These are phyloP conservation scores for Rhizophagus prolifer DNA, from an alignment of 192 early-diverging fungal species.

Conservation along the genomic window DNA sequence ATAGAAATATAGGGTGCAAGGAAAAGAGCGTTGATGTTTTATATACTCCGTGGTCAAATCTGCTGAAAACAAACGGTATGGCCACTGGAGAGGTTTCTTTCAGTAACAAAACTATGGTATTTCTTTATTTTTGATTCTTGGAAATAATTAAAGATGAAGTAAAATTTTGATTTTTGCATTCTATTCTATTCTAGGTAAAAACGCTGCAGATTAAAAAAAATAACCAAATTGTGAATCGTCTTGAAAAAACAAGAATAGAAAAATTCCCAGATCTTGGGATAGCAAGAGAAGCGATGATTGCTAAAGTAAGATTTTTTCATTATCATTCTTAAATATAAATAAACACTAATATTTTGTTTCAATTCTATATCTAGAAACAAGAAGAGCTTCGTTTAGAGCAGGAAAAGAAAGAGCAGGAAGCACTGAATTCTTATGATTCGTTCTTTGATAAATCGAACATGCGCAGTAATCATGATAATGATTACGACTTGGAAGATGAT, in stretches of 20 bases:
- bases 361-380: constrained; percentile 36
- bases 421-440: constrained; percentile 49
- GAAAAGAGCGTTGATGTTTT: constrained; percentile 88
- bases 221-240: constrained; percentile 87
- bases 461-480: constrained; percentile 53
- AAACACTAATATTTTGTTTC: background rate
- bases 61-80: constrained; percentile 92
- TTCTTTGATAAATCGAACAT: constrained; percentile 54
- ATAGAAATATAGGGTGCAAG: constrained; percentile 69
- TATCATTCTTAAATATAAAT: background rate
- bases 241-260: constrained; percentile 92
- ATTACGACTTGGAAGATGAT: constrained; percentile 60
- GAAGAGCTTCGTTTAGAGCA: constrained; percentile 40
- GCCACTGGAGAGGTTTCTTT: constrained; percentile 96
- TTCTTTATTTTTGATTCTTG: background rate
- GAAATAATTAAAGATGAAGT: background rate
- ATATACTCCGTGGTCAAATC: constrained; percentile 90
- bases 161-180: constrained; percentile 2
- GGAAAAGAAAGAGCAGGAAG: constrained; percentile 40
- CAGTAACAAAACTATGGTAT: constrained; percentile 63
- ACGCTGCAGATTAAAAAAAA: constrained; percentile 72
- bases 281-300: constrained; percentile 32
- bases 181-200: constrained; percentile 61
- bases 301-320: constrained; percentile 32
- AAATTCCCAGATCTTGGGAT: constrained; percentile 68